These are phyloP conservation scores for Hortiboletus campestris DNA, from an alignment of 768 basidiomycete genomes.

Conservation along the genomic window DNA sequence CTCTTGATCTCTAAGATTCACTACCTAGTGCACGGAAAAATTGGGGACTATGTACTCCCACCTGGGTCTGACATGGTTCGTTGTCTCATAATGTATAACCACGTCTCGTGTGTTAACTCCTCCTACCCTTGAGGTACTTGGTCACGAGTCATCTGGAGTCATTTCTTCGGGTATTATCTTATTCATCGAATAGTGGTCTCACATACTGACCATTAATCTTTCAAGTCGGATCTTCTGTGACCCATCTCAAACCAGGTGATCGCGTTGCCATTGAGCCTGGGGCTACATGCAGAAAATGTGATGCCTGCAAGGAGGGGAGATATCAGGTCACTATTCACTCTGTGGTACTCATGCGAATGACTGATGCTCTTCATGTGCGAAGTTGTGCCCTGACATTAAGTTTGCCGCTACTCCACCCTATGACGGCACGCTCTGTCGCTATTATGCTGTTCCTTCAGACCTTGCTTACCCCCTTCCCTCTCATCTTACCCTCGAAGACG, in stretches of 20 bases:
- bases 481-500: constrained; percentile 87
- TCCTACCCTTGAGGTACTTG: constrained; percentile 64
- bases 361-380: not conserved
- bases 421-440: constrained; percentile 85
- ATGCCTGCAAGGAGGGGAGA: constrained; percentile 78
- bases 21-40: constrained; percentile 74
- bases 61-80: constrained; percentile 65
- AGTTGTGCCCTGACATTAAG: constrained; percentile 83
- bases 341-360: not conserved
- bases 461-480: constrained; percentile 81
- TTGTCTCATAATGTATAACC: constrained; percentile 1
- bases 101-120: not conserved
- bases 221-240: constrained; percentile 74
- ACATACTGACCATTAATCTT: not conserved
- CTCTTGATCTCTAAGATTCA: constrained; percentile 52
- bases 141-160: constrained; percentile 89
- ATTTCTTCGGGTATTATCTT: constrained; percentile 55
- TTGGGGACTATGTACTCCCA: constrained; percentile 76
- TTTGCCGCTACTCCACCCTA: constrained; percentile 95
- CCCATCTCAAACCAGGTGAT: constrained; percentile 75
- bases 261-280: constrained; percentile 93
- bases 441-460: constrained; percentile 84
- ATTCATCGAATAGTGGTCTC: not conserved
- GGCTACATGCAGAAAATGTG: constrained; percentile 78
- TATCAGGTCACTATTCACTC: constrained; percentile 60